Percentiles rank a stretch among this genome's conserved stretches.
These are phyloP conservation scores for Fallopia convolvulus DNA, from an alignment of 148 eudicot genomes.

Conservation along the genomic window DNA sequence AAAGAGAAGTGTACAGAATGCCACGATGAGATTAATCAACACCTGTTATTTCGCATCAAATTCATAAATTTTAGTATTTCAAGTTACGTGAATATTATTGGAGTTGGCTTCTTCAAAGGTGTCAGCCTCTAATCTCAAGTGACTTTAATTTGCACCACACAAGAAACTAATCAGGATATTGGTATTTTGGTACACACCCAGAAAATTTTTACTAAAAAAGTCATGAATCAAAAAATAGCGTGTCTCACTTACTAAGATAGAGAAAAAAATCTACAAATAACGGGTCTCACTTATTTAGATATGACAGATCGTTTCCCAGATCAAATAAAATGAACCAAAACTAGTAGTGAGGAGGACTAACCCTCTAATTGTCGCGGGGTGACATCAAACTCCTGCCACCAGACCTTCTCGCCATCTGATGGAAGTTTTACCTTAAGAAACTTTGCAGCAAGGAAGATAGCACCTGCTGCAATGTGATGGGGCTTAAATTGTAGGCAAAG, in stretches of 20 bases:
- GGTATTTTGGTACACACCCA: too few relatives aligned
- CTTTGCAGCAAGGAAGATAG: constrained; percentile 98
- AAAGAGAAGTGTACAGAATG: background rate
- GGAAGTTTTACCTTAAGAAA: constrained; percentile 98
- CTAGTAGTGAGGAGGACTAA: constrained; percentile 27
- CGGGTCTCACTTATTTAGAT: background rate
- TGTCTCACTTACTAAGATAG: background rate
- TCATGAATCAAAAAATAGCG: background rate
- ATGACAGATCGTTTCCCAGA: background rate
- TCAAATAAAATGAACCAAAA: background rate
- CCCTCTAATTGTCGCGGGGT: constrained; percentile 99
- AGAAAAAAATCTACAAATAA: background rate
- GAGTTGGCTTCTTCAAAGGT: background rate
- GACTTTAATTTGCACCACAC: too few relatives aligned
- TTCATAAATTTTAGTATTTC: background rate
- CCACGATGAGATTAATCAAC: background rate
- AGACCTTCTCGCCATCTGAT: constrained; percentile 92
- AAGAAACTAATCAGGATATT: too few relatives aligned
- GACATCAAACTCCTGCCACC: constrained; percentile 99
- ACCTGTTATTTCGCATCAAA: background rate
- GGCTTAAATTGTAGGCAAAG: constrained; percentile 97
- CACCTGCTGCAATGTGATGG: constrained; percentile 98
- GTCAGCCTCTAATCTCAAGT: background rate
- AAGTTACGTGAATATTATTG: background rate
- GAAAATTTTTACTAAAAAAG: background rate